Evolutionary conservation across 1,284 basidiomycete genomes (phyloP).

Genomic region (Leccinum fuscescens): DNA sequence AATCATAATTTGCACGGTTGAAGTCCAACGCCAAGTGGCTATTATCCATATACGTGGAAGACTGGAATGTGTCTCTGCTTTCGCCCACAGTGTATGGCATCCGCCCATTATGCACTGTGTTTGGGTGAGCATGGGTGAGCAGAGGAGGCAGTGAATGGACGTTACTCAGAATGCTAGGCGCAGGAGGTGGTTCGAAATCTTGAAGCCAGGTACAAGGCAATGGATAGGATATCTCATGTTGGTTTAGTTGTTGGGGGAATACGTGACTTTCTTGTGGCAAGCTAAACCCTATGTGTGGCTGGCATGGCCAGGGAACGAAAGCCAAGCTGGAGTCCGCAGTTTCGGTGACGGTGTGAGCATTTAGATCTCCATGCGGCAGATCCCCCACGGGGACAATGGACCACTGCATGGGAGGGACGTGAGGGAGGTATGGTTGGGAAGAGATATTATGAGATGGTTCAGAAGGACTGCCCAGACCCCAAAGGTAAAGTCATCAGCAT

Average conservation of each 20-base stretch:
- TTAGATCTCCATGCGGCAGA: background rate
- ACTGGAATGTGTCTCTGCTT: background rate
- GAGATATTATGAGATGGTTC: background rate
- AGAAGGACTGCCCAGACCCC: constrained; percentile 1
- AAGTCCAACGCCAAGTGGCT: background rate
- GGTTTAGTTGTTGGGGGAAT: background rate
- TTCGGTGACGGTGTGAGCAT: background rate
- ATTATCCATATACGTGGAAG: constrained; percentile 2
- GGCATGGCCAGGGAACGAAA: background rate
- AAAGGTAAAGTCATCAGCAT: constrained; percentile 3
- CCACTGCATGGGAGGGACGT: background rate
- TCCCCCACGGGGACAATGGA: background rate
- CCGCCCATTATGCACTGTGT: background rate
- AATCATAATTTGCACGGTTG: background rate
- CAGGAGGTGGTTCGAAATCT: background rate
- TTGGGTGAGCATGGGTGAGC: background rate
- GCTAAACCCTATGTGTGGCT: background rate
- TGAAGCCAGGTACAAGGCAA: background rate
- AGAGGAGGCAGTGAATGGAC: background rate
- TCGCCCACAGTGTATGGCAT: background rate
- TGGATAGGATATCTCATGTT: background rate
- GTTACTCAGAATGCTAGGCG: background rate
- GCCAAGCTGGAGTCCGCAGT: background rate
- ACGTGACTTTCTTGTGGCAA: background rate
- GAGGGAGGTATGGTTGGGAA: background rate